Percentiles rank a stretch among this genome's conserved stretches.
Conservation (phyloP, 1,139 yeast species). For the Sugiyamaella castrensis region DNA sequence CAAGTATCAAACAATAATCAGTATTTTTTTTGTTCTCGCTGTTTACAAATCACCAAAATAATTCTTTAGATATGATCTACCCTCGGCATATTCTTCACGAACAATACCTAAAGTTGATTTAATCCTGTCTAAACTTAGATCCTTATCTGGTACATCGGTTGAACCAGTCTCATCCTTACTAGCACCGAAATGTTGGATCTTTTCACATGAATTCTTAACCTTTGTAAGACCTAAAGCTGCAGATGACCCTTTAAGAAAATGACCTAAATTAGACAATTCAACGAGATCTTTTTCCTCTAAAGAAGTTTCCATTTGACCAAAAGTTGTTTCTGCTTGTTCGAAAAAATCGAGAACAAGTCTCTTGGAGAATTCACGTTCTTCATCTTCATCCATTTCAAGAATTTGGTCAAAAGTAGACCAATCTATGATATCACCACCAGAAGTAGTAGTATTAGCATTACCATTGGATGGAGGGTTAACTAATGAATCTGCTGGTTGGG, state of each 20-base stretch:
- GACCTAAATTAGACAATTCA: slow-evolving; percentile 74
- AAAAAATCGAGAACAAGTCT: slow-evolving; percentile 77
- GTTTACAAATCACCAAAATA: slow-evolving; percentile 17
- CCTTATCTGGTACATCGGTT: slow-evolving; percentile 31
- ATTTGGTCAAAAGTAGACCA: slow-evolving; percentile 89
- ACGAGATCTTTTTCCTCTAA: slow-evolving; percentile 50
- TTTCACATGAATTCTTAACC: slow-evolving; percentile 83
- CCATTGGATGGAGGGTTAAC: slow-evolving; percentile 5
- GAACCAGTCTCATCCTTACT: slow-evolving; percentile 43
- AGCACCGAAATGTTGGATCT: slow-evolving; percentile 86
- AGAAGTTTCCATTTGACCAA: slow-evolving; percentile 63
- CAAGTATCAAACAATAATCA: too few species aligned
- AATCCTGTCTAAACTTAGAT: slow-evolving; percentile 32
- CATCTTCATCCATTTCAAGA: slow-evolving; percentile 90
- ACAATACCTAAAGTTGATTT: slow-evolving; percentile 28
- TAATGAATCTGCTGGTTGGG: neutral
- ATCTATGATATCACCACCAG: slow-evolving; percentile 61
- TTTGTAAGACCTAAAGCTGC: slow-evolving; percentile 86
- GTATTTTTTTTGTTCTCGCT: too few species aligned
- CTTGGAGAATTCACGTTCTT: slow-evolving; percentile 73
- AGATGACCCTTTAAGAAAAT: slow-evolving; percentile 91
- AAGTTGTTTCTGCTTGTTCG: slow-evolving; percentile 83
- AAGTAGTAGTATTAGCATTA: neutral
- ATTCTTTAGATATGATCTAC: slow-evolving; percentile 30
- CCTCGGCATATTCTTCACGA: slow-evolving; percentile 37